phyloP scores from a whole-genome alignment of 805 yeast species.

The Saccharomycopsis sp. region DNA sequence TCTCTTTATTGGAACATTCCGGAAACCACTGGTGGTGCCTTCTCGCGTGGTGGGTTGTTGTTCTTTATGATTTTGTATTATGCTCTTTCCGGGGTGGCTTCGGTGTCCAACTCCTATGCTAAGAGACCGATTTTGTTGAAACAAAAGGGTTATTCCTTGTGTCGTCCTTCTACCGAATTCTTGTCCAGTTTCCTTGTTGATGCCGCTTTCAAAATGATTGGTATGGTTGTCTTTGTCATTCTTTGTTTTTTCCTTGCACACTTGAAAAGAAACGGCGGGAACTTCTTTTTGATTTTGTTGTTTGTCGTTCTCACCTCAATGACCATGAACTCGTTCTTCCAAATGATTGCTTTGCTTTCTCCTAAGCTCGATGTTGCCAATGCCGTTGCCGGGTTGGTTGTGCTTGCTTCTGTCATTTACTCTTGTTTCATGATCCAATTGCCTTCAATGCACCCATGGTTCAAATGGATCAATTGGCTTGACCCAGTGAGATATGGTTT shows the following conservation, averaged over 20 bases:
- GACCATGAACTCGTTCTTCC: constrained; percentile 44
- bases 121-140: constrained; percentile 56
- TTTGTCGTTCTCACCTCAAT: constrained; percentile 37
- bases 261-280: constrained; percentile 40
- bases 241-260: constrained; percentile 50
- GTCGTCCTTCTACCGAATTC: constrained; percentile 68
- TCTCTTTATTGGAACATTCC: constrained; percentile 52
- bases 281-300: constrained; percentile 43
- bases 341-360: constrained; percentile 42
- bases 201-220: constrained; percentile 49
- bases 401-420: constrained; percentile 45
- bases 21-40: constrained; percentile 44
- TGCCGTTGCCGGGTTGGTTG: constrained; percentile 46
- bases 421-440: constrained; percentile 60
- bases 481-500: constrained; percentile 51
- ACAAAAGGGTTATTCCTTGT: constrained; percentile 63
- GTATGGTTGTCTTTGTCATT: constrained; percentile 37
- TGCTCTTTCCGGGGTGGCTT: constrained; percentile 39
- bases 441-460: constrained; percentile 61
- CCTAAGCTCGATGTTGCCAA: constrained; percentile 48
- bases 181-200: constrained; percentile 52
- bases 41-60: constrained; percentile 53
- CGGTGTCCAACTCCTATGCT: constrained; percentile 34
- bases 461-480: constrained; percentile 52
- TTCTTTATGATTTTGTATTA: constrained; percentile 52